phyloP scores from a whole-genome alignment of 352 stramenopile species.

The Phytopythium aichiense region DNA sequence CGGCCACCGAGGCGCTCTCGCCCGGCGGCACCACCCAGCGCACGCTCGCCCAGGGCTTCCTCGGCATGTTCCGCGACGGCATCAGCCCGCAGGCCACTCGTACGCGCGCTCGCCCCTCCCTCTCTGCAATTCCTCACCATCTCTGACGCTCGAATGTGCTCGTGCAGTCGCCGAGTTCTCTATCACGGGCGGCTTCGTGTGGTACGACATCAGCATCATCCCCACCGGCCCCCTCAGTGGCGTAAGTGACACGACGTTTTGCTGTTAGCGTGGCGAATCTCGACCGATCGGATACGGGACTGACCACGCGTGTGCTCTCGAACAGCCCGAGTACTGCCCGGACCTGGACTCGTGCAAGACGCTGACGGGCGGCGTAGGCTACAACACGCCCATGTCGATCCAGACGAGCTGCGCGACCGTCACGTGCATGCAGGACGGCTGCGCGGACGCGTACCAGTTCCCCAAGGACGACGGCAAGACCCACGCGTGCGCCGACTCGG shows the following conservation, averaged over 20 bases:
- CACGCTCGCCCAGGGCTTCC: slow-evolving; percentile 35
- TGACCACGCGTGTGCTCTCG: neutral
- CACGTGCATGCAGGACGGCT: slow-evolving; percentile 25
- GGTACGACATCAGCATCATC: slow-evolving; percentile 62
- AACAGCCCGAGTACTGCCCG: slow-evolving; percentile 31
- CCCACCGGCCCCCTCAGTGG: slow-evolving; percentile 42
- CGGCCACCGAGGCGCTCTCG: slow-evolving; percentile 30
- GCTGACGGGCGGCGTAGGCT: slow-evolving; percentile 44
- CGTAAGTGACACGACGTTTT: slow-evolving; percentile 16
- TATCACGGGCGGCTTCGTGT: slow-evolving; percentile 30
- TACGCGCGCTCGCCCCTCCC: neutral
- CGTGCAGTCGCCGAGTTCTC: slow-evolving; percentile 39
- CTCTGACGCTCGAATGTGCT: neutral
- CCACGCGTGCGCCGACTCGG: slow-evolving; percentile 34
- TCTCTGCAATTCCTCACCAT: neutral
- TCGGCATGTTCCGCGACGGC: slow-evolving; percentile 63
- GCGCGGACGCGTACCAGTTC: slow-evolving; percentile 42
- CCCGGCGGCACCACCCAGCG: slow-evolving; percentile 27
- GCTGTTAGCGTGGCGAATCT: neutral
- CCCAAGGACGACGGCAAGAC: slow-evolving; percentile 49
- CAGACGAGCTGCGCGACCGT: slow-evolving; percentile 28
- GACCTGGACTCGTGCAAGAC: slow-evolving; percentile 34
- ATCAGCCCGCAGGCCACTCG: slow-evolving; percentile 32
- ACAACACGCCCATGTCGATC: slow-evolving; percentile 49
- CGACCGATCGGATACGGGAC: neutral